A percentile compares a stretch with the other conserved stretches of the same genome.
Evolutionary conservation across 2,329 filamentous ascomycete species (phyloP).

Genomic region (Calonectria crousiana): DNA sequence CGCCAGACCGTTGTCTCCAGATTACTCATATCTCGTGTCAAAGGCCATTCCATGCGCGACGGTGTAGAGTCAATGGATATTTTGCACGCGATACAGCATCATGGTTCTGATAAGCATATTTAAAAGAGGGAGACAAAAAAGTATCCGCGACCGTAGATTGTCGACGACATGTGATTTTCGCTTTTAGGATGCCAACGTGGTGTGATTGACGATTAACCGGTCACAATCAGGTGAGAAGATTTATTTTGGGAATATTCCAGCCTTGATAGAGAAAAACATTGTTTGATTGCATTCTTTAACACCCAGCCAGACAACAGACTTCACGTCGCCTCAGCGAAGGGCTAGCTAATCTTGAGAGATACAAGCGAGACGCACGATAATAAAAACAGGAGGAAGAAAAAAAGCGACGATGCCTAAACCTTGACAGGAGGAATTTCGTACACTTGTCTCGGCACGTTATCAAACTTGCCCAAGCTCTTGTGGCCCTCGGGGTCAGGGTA

Average conservation of each 20-base stretch:
- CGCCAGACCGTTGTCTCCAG: background rate
- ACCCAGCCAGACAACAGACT: background rate
- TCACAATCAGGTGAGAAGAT: background rate
- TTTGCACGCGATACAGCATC: background rate
- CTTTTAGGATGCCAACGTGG: background rate
- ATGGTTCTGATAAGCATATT: background rate
- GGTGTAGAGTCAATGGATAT: background rate
- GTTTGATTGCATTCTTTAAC: slow-evolving; percentile 6
- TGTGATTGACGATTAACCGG: background rate
- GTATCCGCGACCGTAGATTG: background rate
- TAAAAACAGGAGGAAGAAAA: background rate
- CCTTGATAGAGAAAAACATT: background rate
- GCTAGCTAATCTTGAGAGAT: background rate
- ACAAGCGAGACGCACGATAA: background rate
- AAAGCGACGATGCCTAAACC: background rate
- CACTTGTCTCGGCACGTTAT: slow-evolving; percentile 20
- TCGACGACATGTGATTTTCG: background rate
- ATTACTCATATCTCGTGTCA: background rate
- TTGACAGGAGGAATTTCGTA: slow-evolving; percentile 21
- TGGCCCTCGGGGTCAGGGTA: slow-evolving; percentile 24
- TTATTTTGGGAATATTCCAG: background rate
- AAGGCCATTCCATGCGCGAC: background rate
- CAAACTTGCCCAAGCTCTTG: slow-evolving; percentile 26
- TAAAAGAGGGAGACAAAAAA: background rate
- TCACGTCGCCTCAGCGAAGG: background rate